Percentiles rank a stretch among this genome's conserved stretches.
phyloP scores from a whole-genome alignment of 352 stramenopile species.

The Aphanomyces cochlioides region DNA sequence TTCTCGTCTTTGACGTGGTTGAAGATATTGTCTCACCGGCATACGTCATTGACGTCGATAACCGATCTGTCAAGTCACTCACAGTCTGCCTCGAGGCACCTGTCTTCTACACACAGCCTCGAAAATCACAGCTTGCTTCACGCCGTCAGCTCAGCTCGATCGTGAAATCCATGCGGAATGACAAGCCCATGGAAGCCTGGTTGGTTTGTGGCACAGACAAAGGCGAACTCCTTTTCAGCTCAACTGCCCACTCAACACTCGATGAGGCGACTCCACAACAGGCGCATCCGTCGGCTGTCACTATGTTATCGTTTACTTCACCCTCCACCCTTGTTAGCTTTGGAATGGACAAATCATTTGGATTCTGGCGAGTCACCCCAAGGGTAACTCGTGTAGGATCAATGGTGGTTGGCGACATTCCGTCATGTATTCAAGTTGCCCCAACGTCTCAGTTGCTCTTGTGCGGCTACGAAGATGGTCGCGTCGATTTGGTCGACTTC shows the following conservation, averaged over 20 bases:
- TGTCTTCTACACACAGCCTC: constrained; percentile 8
- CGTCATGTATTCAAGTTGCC: constrained; percentile 52
- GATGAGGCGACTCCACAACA: constrained; percentile 49
- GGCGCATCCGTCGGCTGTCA: constrained; percentile 49
- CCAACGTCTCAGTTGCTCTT: constrained; percentile 53
- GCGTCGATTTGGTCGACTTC: constrained; percentile 49
- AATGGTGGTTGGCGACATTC: constrained; percentile 46
- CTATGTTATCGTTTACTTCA: constrained; percentile 40
- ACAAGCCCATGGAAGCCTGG: constrained; percentile 33
- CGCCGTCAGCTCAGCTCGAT: constrained; percentile 26
- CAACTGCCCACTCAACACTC: constrained; percentile 41
- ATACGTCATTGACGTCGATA: constrained; percentile 14
- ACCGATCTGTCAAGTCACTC: constrained; percentile 19
- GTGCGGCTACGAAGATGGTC: constrained; percentile 59
- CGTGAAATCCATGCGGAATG: constrained; percentile 40
- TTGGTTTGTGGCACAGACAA: constrained; percentile 58
- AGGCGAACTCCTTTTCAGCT: constrained; percentile 66
- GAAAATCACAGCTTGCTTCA: neutral
- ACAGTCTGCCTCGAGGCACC: constrained; percentile 11
- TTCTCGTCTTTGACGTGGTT: constrained; percentile 35
- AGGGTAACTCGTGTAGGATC: constrained; percentile 51
- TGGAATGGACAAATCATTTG: constrained; percentile 41
- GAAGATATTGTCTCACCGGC: constrained; percentile 16
- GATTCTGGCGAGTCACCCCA: constrained; percentile 60
- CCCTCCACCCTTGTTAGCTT: constrained; percentile 52